Percentiles rank a stretch among this genome's conserved stretches.
phyloP scores from a whole-genome alignment of 2,329 filamentous ascomycete species.

The Acrocalymma vagum region DNA sequence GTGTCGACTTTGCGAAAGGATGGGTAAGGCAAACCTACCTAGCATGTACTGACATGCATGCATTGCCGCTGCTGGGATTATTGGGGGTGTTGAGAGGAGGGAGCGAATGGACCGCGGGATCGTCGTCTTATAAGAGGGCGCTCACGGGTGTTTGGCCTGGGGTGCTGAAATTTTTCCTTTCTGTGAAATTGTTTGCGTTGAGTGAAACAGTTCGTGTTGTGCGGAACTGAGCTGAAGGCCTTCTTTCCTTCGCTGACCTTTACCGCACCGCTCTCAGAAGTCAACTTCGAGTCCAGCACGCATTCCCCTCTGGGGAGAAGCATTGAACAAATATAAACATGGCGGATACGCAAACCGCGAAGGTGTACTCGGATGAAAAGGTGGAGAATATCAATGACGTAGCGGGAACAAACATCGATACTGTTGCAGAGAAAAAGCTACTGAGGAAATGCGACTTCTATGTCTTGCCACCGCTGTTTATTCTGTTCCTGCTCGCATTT shows the following conservation, averaged over 20 bases:
- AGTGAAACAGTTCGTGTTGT: conserved; percentile 10
- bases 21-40: no score
- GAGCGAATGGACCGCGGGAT: no score
- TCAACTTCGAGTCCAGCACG: conserved; percentile 6
- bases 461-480: conserved; percentile 57
- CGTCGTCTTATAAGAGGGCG: no score
- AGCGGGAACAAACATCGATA: conserved; percentile 37
- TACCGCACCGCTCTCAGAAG: conserved; percentile 7
- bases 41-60: no score
- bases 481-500: conserved; percentile 48
- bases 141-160: no score
- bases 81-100: no score
- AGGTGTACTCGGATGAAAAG: conserved; percentile 23
- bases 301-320: neutral
- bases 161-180: no score
- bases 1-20: no score
- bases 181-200: conserved; percentile 3
- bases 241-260: conserved; percentile 11
- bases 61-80: no score
- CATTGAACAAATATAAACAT: conserved; percentile 14
- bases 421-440: conserved; percentile 54
- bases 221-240: conserved; percentile 2
- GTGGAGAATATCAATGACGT: conserved; percentile 35
- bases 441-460: conserved; percentile 59
- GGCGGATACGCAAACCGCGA: conserved; percentile 13